Percentiles rank a stretch among this genome's conserved stretches.
phyloP scores from a whole-genome alignment of 768 basidiomycete species.

The Rhodotorula sphaerocarpa region DNA sequence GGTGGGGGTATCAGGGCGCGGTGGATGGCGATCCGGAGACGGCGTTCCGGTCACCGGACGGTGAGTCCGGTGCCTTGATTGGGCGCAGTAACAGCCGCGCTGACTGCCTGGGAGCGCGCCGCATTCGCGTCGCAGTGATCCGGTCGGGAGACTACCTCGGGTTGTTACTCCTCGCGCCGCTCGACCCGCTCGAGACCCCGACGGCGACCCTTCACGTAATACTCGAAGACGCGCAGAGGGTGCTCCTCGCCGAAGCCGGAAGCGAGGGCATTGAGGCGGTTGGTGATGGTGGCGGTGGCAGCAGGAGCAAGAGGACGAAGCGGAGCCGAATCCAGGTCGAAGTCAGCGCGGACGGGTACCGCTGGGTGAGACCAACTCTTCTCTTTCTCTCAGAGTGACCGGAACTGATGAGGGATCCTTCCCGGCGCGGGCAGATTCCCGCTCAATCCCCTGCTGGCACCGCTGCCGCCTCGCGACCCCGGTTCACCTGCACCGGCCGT shows the following conservation, averaged over 20 bases:
- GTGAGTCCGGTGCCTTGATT: too few species aligned
- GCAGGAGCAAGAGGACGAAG: too few species aligned
- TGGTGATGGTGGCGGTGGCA: too few species aligned
- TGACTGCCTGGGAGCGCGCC: too few species aligned
- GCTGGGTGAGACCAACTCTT: constrained; percentile 17
- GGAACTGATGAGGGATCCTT: too few species aligned
- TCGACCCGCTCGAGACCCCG: constrained; percentile 16
- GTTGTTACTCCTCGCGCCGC: constrained; percentile 17
- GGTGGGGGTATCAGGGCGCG: constrained; percentile 21
- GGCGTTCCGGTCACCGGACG: constrained; percentile 31
- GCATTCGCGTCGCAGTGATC: too few species aligned
- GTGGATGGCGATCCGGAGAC: constrained; percentile 29
- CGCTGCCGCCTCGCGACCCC: not conserved
- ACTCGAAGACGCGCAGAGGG: constrained; percentile 15
- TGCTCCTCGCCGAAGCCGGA: too few species aligned
- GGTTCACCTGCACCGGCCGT: constrained; percentile 1
- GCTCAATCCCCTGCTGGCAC: not conserved
- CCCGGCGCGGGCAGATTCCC: not conserved
- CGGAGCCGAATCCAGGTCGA: not conserved
- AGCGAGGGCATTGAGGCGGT: too few species aligned
- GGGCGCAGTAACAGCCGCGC: not conserved
- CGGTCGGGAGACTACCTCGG: constrained; percentile 31
- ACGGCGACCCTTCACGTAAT: constrained; percentile 1
- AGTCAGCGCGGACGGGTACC: constrained; percentile 20
- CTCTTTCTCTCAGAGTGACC: not conserved